Evolutionary conservation across 192 early-diverging fungal species (phyloP), one percentile per base, ranked within the genome.

Genomic region (Backusella tuberculispora): DNA sequence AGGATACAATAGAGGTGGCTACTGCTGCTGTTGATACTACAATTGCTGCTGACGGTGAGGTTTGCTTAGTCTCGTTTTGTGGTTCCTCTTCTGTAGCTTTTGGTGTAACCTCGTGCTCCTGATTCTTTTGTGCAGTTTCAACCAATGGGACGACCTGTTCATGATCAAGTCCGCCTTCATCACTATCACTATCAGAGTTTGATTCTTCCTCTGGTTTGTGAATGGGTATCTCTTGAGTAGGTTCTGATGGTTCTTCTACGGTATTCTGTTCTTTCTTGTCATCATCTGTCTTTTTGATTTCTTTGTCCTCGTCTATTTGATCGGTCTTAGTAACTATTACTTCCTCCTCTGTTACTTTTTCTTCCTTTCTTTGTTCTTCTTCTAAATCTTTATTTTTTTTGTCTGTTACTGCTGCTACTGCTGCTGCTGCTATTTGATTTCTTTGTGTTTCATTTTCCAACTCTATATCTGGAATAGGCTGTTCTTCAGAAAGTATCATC

Each of bases 21-120:
- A 46, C 14, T 1, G 29, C 29, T 34, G 29, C 29, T 34, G 29
- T 34, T 2, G 29, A 34, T 34, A 34, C 29, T 34, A 2, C 2
- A 34, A 34, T 34, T 34, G 29, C 29, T 34, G 29, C 29, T 17
- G 45, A 47, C 14, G 46, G 47, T 24, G 69, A 29, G 40, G 47
- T 50, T 42, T 15, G 40, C 17, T 72, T 53, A 7, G 47, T 34
- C 37, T 34, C 45, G 17, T 53, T 53, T 37, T 64, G 34, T 64
- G 21, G 69, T 53, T 56, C 48, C 12, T 17, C 53, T 24, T 24
- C 24, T 7, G 63, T 69, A n/a, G 24, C 6, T 21, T 37, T 12
- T 34, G 41, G 44, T 68, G 66, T 68, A 68, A 68, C 66, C 66
- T 68, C 66, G 66, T 68, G 66, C n/a, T 69, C 68, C 45, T 34